phyloP scores from a whole-genome alignment of 2,329 filamentous ascomycete species.

The Fusarium praegraminearum region DNA sequence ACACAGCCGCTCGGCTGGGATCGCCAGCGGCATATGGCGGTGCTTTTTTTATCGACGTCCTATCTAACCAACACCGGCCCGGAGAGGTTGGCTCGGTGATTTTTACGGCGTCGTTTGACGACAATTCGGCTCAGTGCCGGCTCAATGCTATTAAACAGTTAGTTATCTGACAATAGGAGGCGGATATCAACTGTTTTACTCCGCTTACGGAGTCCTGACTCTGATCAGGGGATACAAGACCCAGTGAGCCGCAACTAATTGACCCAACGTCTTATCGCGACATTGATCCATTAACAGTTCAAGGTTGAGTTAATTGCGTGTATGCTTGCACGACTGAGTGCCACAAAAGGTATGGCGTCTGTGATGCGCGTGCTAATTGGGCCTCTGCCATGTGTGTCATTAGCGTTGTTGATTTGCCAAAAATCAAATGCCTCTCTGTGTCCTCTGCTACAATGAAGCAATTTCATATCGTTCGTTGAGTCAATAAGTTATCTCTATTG shows the following conservation, averaged over 20 bases:
- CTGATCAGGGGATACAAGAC: slow-evolving; percentile 5
- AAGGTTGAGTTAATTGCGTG: slow-evolving; percentile 32
- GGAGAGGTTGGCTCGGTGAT: slow-evolving; percentile 41
- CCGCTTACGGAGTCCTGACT: slow-evolving; percentile 28
- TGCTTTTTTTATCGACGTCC: slow-evolving; percentile 20
- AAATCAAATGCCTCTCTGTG: slow-evolving; percentile 1
- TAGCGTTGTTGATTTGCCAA: slow-evolving; percentile 36
- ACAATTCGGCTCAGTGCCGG: slow-evolving; percentile 24
- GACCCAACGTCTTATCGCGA: slow-evolving; percentile 28
- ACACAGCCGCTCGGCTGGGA: slow-evolving; percentile 43
- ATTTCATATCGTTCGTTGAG: slow-evolving; percentile 17
- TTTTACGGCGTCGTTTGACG: slow-evolving; percentile 3
- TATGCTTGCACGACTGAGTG: slow-evolving; percentile 13
- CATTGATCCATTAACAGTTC: slow-evolving; percentile 12
- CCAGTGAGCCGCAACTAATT: slow-evolving; percentile 14
- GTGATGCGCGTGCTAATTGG: slow-evolving; percentile 14
- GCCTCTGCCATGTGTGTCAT: not conserved
- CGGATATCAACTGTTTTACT: slow-evolving; percentile 21
- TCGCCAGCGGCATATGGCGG: slow-evolving; percentile 42
- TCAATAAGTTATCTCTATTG: not conserved
- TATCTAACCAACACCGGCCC: slow-evolving; percentile 43
- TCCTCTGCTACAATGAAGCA: slow-evolving; percentile 8
- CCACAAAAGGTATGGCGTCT: slow-evolving; percentile 37
- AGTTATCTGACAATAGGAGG: slow-evolving; percentile 22
- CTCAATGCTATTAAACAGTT: slow-evolving; percentile 8